Base-by-base conservation (phyloP, 2,329 filamentous ascomycete genomes). In the Alternaria dauci region DNA sequence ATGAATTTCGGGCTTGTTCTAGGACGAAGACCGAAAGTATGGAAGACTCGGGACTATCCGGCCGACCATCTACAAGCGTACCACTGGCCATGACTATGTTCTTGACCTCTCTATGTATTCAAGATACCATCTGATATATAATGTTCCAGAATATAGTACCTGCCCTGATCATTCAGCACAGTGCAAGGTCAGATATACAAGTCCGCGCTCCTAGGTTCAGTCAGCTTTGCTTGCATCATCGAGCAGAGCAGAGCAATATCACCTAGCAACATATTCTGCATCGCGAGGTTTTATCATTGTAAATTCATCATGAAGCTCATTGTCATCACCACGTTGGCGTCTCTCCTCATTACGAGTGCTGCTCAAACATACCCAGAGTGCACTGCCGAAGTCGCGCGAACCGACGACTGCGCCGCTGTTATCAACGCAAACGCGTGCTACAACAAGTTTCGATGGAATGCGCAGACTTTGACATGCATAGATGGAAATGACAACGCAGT, bases 401-500 rank as follows among this genome's bases (percentile, higher is more conserved):
- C 67, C 8, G 71, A 76, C 28, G 71, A 72, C 7, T 76, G 73
- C 39, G 70, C 71, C 5, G 63, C 63, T 34, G 72, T 76, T 43
- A 74, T 75, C 61, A 67, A 75, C 51, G 72, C 73, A 18, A 75
- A 74, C 46, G 72, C 72, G 6, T 76, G 71, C 58, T 74, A 75
- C 61, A 76, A 76, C 60, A 65, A 74, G 55, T 61, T 66, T 38
- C 63, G 70, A 11, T 76, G 70, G 30, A 69, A 68, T 34, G 58
- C 66, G 16, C 64, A 66, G 41, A 71, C 71, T 4, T 50, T 74
- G 36, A 58, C 53, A 14, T 76, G 72, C 36, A 71, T 76, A 20
- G 71, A 76, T 48, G 73, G 72, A 9, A 65, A 44, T 9, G 60
- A 72, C 46, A 61, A 71, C 20, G 42, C 53, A 6, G 66, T 68